phyloP scores from a whole-genome alignment of 2,329 filamentous ascomycete genomes.

The Colletotrichum higginsianum region DNA sequence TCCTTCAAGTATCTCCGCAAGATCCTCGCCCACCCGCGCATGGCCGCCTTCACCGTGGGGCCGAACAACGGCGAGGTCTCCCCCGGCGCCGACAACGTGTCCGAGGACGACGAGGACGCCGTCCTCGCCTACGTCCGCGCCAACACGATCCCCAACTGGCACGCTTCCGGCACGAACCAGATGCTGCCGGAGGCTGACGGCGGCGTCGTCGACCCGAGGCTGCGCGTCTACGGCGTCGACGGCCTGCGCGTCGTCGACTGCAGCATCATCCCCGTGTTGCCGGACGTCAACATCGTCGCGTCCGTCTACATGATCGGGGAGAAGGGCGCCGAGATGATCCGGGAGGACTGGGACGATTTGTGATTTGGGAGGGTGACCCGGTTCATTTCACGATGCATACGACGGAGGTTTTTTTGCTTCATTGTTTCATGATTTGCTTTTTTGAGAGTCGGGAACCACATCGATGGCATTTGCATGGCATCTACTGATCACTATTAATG shows the following conservation, averaged over 20 bases:
- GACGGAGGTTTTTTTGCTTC: no score
- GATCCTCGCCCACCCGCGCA: conserved; percentile 47
- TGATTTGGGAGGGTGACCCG: not conserved
- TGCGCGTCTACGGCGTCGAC: conserved; percentile 69
- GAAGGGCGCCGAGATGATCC: conserved; percentile 50
- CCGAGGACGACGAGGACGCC: conserved; percentile 46
- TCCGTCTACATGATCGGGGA: conserved; percentile 49
- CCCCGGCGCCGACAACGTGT: conserved; percentile 42
- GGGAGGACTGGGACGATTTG: conserved; percentile 46
- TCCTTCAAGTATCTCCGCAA: conserved; percentile 52
- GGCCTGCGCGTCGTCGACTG: conserved; percentile 64
- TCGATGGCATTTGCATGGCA: no score
- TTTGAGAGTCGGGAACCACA: no score
- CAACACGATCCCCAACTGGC: conserved; percentile 52
- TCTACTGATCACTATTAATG: no score
- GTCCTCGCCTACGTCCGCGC: conserved; percentile 49
- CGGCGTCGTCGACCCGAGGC: conserved; percentile 48
- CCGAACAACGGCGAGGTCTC: conserved; percentile 46
- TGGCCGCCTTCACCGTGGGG: conserved; percentile 46
- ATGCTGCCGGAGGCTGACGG: conserved; percentile 58
- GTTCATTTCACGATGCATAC: not conserved
- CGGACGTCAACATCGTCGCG: conserved; percentile 51
- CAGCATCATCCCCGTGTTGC: conserved; percentile 61
- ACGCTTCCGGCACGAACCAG: conserved; percentile 65
- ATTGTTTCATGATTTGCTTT: no score